Conservation (phyloP, 2,329 filamentous ascomycete species). For the Pseudofabraea citricarpa region DNA sequence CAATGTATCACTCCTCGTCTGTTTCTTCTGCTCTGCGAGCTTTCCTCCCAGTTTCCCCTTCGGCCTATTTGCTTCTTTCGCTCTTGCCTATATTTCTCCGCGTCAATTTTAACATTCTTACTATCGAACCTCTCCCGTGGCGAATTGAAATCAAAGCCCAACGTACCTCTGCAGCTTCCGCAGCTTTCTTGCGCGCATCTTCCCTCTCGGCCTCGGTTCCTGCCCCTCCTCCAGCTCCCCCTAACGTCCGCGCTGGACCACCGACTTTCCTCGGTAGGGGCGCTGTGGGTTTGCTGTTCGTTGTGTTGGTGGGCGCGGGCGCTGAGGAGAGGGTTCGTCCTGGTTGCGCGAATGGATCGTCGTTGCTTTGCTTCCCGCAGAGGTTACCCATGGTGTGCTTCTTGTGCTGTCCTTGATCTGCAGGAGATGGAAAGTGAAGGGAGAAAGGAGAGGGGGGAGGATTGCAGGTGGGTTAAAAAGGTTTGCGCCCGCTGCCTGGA, state of each 20-base stretch:
- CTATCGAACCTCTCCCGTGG: not conserved
- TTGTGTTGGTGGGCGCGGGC: slow-evolving; percentile 32
- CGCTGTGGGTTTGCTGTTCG: slow-evolving; percentile 38
- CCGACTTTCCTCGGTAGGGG: slow-evolving; percentile 47
- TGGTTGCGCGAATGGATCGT: slow-evolving; percentile 65
- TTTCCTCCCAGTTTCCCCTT: slow-evolving; percentile 63
- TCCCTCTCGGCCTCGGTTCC: slow-evolving; percentile 25
- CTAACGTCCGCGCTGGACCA: slow-evolving; percentile 60
- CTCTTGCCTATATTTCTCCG: slow-evolving; percentile 52
- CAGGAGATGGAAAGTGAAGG: not conserved
- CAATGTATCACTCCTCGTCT: slow-evolving; percentile 64
- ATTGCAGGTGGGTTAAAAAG: slow-evolving; percentile 1
- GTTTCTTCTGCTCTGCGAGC: slow-evolving; percentile 70
- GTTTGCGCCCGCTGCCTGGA: not conserved
- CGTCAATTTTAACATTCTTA: slow-evolving; percentile 3
- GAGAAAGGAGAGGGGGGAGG: slow-evolving; percentile 1
- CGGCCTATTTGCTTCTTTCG: slow-evolving; percentile 50
- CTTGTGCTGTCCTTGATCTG: slow-evolving; percentile 9
- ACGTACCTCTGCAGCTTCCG: slow-evolving; percentile 78
- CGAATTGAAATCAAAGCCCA: too few species aligned
- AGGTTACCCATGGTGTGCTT: slow-evolving; percentile 88
- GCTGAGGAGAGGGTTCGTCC: slow-evolving; percentile 67
- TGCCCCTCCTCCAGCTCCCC: slow-evolving; percentile 32
- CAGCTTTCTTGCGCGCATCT: slow-evolving; percentile 69
- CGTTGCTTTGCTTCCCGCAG: slow-evolving; percentile 69